Percentiles rank a stretch among this genome's conserved stretches.
These are phyloP conservation scores for Udeniomyces megalosporus DNA, from an alignment of 768 basidiomycete genomes.

Conservation along the genomic window DNA sequence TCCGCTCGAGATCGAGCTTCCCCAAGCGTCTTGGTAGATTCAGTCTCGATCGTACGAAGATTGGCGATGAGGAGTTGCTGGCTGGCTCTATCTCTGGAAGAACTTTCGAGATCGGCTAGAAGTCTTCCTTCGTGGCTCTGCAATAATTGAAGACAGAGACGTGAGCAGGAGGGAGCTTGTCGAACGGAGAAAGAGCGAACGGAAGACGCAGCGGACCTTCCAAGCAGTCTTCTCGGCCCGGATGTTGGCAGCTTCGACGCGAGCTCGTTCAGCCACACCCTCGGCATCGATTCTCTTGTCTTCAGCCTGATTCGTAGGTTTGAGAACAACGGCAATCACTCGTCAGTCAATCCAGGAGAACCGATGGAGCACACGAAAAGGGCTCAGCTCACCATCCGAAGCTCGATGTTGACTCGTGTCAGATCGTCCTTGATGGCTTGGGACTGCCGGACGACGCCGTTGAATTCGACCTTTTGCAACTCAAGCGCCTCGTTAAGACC, in stretches of 20 bases:
- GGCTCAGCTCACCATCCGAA: neutral
- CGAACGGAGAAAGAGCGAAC: constrained; percentile 18
- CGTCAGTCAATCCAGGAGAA: neutral
- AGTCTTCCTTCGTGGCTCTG: constrained; percentile 66
- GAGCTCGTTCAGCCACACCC: constrained; percentile 45
- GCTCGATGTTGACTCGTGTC: constrained; percentile 51
- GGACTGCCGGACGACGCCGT: constrained; percentile 50
- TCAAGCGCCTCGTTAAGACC: constrained; percentile 10
- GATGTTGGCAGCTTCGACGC: constrained; percentile 72
- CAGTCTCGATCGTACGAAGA: constrained; percentile 77
- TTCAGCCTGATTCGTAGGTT: constrained; percentile 3
- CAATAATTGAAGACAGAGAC: neutral
- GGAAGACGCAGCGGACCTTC: constrained; percentile 44
- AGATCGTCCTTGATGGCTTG: constrained; percentile 57
- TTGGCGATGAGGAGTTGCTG: constrained; percentile 75
- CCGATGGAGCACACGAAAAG: neutral
- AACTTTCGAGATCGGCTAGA: constrained; percentile 64
- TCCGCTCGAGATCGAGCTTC: constrained; percentile 71
- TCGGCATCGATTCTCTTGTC: constrained; percentile 14
- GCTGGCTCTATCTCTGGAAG: constrained; percentile 66
- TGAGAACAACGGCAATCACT: neutral
- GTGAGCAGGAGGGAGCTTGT: neutral
- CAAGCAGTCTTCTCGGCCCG: constrained; percentile 86
- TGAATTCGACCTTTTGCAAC: constrained; percentile 48
- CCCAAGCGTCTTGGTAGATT: constrained; percentile 64